A percentile compares a stretch with the other conserved stretches of the same genome.
These are phyloP conservation scores for Gossypium gossypioides DNA, from an alignment of 441 rosid species.

Conservation along the genomic window DNA sequence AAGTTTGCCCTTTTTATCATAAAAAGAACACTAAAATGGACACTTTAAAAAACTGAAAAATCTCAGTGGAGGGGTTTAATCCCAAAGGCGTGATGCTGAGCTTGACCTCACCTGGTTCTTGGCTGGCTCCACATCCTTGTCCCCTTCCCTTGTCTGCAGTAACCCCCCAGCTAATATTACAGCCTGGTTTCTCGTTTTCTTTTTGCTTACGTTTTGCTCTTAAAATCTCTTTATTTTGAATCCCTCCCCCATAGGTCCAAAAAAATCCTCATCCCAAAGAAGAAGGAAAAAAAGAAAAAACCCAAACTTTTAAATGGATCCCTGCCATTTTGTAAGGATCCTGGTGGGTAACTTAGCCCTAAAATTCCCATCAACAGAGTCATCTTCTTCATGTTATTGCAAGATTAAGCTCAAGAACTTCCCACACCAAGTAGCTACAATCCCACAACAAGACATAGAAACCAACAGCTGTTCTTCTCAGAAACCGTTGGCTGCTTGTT, in stretches of 20 bases:
- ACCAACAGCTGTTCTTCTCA: not conserved
- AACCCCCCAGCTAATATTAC: slow-evolving; percentile 58
- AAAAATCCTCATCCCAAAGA: not conserved
- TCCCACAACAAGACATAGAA: slow-evolving; percentile 22
- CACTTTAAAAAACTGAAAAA: not conserved
- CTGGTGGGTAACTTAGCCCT: slow-evolving; percentile 52
- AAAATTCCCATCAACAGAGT: slow-evolving; percentile 25
- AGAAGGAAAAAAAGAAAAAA: no score
- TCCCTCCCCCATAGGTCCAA: not conserved
- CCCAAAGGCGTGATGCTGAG: not conserved
- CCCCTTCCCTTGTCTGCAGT: slow-evolving; percentile 3
- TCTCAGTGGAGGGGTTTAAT: not conserved
- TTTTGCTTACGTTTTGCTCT: not conserved
- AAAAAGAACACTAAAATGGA: not conserved
- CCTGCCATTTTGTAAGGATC: slow-evolving; percentile 54
- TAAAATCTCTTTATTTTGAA: slow-evolving; percentile 6
- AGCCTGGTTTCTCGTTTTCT: slow-evolving; percentile 35
- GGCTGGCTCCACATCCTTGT: slow-evolving; percentile 1
- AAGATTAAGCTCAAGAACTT: slow-evolving; percentile 36
- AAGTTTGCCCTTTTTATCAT: not conserved
- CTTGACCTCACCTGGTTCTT: slow-evolving; percentile 19
- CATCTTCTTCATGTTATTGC: slow-evolving; percentile 28
- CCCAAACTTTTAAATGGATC: slow-evolving; percentile 38
- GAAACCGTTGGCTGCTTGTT: slow-evolving; percentile 41
- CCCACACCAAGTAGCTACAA: slow-evolving; percentile 23